Base-by-base conservation (phyloP, 768 basidiomycete genomes). In the Auricularia cornea region DNA sequence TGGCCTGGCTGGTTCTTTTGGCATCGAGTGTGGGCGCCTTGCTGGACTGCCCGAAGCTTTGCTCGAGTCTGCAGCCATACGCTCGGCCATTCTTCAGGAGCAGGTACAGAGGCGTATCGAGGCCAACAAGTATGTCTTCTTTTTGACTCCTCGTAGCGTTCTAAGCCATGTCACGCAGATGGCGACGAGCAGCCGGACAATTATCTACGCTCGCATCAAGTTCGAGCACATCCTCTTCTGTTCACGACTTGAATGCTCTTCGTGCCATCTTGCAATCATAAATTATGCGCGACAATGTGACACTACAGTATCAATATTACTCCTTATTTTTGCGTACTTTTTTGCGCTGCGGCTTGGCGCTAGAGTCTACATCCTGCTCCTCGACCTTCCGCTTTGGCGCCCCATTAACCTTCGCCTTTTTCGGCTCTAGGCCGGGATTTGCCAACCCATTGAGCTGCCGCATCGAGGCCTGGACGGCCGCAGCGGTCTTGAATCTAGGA, bases 11-110 rank as follows among this genome's bases (percentile, higher is more conserved):
- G 84, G 85, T 75, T 94, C 92, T 0, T 98, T 94, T 71, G 94
- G 94, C 12, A 86, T 97, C 10, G 94, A 96, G 78, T 96, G 94
- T 72, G 94, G 87, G 8, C 83, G 92, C 52, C 81, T 98, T 29
- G 96, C 96, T 0, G 89, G 88, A 10, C 72, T 98, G 35, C 89
- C 92, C 0, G 86, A 89, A 66, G 65, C 73, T 1, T 80, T 98
- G 8, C 78, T 98, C 3, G 73, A 75, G 5, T 72, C 79, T 6
- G 95, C 95, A 18, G 72, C 80, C 12, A 57, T 56, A 12, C 74
- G 79, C 35, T 84, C 90, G 1, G 74, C 79, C 20, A 72, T 74
- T 23, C 82, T 94, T 77, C 83, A 84, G 69, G 67, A 66, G 14
- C 73, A 78, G 60, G 83, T 88, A 3, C 59, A 71, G 29, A 52